Conservation (phyloP, 2,329 filamentous ascomycete species). For the Aspergillus puulaauensis region DNA sequence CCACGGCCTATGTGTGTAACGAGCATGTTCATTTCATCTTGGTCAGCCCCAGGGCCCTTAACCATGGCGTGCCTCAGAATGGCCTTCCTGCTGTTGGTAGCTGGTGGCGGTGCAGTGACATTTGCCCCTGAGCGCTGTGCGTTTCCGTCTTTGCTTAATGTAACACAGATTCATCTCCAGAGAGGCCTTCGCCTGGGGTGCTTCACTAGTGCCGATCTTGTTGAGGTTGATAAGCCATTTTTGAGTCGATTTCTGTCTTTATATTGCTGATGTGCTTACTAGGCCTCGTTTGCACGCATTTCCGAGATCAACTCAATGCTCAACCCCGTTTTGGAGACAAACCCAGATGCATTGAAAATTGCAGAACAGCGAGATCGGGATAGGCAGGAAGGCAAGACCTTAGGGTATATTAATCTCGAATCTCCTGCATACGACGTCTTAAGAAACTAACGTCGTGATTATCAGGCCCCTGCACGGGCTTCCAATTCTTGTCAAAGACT, state of each 20-base stretch:
- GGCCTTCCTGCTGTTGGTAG: not conserved
- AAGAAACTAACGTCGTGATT: not conserved
- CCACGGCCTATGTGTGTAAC: not conserved
- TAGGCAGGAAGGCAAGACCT: conserved; percentile 46
- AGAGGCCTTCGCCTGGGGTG: conserved; percentile 48
- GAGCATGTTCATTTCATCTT: not conserved
- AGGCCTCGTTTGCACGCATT: conserved; percentile 55
- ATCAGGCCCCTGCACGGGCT: conserved; percentile 61
- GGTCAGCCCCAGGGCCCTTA: not conserved
- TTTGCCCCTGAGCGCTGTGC: conserved; percentile 1
- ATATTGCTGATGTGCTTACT: not conserved
- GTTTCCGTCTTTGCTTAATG: conserved; percentile 49
- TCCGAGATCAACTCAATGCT: conserved; percentile 54
- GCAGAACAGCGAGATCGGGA: conserved; percentile 50
- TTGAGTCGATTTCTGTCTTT: not conserved
- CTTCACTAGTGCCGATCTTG: conserved; percentile 60
- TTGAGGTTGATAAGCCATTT: conserved; percentile 34
- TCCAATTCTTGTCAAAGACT: conserved; percentile 66
- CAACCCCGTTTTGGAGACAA: conserved; percentile 55
- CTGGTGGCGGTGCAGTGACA: not conserved
- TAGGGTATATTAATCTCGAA: conserved; percentile 37
- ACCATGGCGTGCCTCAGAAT: not conserved
- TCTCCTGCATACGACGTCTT: not conserved
- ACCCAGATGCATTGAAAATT: conserved; percentile 54
- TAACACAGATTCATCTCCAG: conserved; percentile 52